Percentiles rank a stretch among this genome's conserved stretches.
Evolutionary conservation across 2,329 filamentous ascomycete genomes (phyloP).

Genomic region (Akanthomyces muscarius): DNA sequence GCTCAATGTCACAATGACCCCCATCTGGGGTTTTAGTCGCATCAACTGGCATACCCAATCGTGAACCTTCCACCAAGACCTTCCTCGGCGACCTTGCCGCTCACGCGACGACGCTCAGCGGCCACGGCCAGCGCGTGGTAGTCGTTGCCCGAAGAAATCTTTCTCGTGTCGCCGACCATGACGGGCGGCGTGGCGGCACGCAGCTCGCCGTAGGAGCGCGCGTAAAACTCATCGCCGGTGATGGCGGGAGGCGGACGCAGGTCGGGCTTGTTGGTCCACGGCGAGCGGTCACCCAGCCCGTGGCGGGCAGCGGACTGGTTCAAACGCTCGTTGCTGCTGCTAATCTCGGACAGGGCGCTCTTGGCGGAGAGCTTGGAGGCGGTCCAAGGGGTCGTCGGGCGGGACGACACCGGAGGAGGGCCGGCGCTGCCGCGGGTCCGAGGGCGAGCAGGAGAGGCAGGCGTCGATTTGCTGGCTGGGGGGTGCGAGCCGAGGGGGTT

Average conservation of each 20-base stretch:
- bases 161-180: slow-evolving; percentile 46
- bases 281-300: slow-evolving; percentile 37
- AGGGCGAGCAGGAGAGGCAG: not conserved
- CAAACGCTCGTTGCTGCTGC: slow-evolving; percentile 39
- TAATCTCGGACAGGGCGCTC: slow-evolving; percentile 42
- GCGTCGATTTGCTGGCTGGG: slow-evolving; percentile 5
- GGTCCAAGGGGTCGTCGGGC: slow-evolving; percentile 17
- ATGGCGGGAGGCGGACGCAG: slow-evolving; percentile 38
- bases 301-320: slow-evolving; percentile 35
- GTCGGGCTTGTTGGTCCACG: slow-evolving; percentile 32
- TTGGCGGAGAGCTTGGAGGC: slow-evolving; percentile 19
- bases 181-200: slow-evolving; percentile 51
- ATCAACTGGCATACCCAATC: slow-evolving; percentile 12
- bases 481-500: slow-evolving; percentile 55
- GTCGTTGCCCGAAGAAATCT: slow-evolving; percentile 59
- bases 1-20: not conserved
- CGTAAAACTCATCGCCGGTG: slow-evolving; percentile 48
- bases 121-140: slow-evolving; percentile 35
- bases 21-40: not conserved
- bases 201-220: slow-evolving; percentile 58
- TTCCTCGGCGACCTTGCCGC: slow-evolving; percentile 70
- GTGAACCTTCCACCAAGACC: slow-evolving; percentile 41
- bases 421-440: not conserved
- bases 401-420: not conserved
- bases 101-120: slow-evolving; percentile 57